phyloP scores from a whole-genome alignment of 306 rosid species.

The Cicer judaicum region DNA sequence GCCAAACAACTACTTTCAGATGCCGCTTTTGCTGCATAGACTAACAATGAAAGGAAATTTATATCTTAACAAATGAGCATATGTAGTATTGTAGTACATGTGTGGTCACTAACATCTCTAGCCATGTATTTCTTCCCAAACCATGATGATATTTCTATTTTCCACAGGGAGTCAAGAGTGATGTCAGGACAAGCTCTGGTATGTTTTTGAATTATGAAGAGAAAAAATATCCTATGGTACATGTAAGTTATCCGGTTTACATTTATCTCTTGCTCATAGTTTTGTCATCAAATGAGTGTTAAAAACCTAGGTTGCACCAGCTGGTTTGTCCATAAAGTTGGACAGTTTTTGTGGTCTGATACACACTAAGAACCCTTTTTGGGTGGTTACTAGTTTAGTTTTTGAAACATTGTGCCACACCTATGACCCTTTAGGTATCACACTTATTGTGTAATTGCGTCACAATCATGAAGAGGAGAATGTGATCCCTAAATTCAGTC shows the following conservation, averaged over 20 bases:
- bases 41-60: conserved; percentile 7
- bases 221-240: conserved; percentile 77
- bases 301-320: conserved; percentile 24
- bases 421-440: conserved; percentile 28
- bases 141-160: conserved; percentile 30
- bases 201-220: conserved; percentile 79
- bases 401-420: conserved; percentile 31
- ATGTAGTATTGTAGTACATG: conserved; percentile 16
- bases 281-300: conserved; percentile 10
- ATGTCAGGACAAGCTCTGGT: conserved; percentile 95
- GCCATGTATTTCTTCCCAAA: conserved; percentile 38
- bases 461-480: conserved; percentile 11
- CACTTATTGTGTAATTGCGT: conserved; percentile 30
- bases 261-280: conserved; percentile 14
- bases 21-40: conserved; percentile 8
- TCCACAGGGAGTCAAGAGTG: conserved; percentile 84
- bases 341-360: conserved; percentile 13
- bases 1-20: conserved; percentile 23
- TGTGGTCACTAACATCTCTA: conserved; percentile 28
- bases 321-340: conserved; percentile 24
- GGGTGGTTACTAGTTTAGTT: conserved; percentile 27
- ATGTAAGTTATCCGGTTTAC: conserved; percentile 55
- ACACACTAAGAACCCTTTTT: conserved; percentile 18
- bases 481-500: conserved; percentile 14
- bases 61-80: not conserved